Evolutionary conservation across 768 basidiomycete species (phyloP).

Genomic region (Rhodotorula toruloides): DNA sequence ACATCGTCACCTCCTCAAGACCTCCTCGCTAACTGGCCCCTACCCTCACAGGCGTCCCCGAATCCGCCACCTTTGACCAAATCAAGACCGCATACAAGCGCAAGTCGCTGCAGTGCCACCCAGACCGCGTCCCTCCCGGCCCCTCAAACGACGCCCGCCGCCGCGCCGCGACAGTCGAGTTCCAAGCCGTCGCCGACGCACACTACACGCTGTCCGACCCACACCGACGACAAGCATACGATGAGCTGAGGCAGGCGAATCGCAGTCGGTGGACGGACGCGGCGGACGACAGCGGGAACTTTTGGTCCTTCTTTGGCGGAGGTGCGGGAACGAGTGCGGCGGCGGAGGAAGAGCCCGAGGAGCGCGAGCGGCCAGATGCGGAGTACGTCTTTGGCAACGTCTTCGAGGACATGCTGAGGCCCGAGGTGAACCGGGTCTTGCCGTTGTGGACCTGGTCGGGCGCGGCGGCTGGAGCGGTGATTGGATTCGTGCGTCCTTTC

Average conservation of each 20-base stretch:
- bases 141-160: conserved; percentile 13
- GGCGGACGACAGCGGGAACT: conserved; percentile 1
- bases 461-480: conserved; percentile 27
- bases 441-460: conserved; percentile 39
- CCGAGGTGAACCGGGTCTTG: conserved; percentile 30
- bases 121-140: conserved; percentile 34
- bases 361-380: conserved; percentile 26
- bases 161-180: conserved; percentile 27
- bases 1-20: background rate
- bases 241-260: conserved; percentile 15
- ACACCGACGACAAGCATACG: conserved; percentile 20
- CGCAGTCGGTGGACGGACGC: background rate
- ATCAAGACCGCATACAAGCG: conserved; percentile 40
- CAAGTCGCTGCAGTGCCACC: conserved; percentile 33
- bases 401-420: conserved; percentile 36
- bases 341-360: background rate
- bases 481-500: conserved; percentile 31
- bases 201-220: conserved; percentile 27
- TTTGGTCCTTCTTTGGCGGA: conserved; percentile 22
- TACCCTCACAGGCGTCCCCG: conserved; percentile 8
- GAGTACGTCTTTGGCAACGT: conserved; percentile 35
- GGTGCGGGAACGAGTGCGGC: background rate
- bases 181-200: conserved; percentile 38
- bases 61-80: conserved; percentile 19
- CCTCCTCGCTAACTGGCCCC: background rate